Evolutionary conservation across 352 stramenopile genomes (phyloP).

Genomic region (Pythium dissotocum): DNA sequence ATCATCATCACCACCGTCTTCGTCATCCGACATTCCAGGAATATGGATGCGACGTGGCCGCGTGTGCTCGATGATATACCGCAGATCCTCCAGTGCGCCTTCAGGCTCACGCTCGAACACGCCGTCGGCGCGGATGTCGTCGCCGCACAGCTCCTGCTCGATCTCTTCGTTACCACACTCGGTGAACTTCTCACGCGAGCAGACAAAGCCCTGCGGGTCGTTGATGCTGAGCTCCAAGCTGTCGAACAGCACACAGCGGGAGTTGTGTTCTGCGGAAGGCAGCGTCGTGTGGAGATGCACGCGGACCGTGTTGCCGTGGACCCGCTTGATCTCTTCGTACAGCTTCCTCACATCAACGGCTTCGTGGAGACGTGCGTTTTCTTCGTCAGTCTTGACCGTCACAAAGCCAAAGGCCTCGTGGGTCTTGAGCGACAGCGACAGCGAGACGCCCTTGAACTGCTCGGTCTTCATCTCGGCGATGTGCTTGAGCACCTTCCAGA

Average conservation of each 20-base stretch:
- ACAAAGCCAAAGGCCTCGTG: conserved; percentile 16
- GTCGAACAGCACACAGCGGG: conserved; percentile 19
- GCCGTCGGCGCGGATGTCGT: conserved; percentile 10
- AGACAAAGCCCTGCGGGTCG: conserved; percentile 20
- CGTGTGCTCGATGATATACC: background rate
- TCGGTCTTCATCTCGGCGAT: conserved; percentile 13
- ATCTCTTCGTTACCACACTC: conserved; percentile 22
- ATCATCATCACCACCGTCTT: conserved; percentile 1
- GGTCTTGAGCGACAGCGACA: conserved; percentile 20
- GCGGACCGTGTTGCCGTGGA: conserved; percentile 10
- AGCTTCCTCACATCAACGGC: conserved; percentile 1
- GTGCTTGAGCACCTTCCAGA: conserved; percentile 19
- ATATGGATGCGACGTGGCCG: conserved; percentile 7
- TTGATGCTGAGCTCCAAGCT: conserved; percentile 27
- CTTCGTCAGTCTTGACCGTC: conserved; percentile 1
- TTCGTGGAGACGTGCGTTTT: conserved; percentile 15
- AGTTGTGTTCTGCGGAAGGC: conserved; percentile 5
- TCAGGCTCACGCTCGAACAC: conserved; percentile 16
- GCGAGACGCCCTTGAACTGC: conserved; percentile 9
- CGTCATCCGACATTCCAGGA: conserved; percentile 10
- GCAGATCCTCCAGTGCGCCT: conserved; percentile 12
- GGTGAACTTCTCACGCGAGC: conserved; percentile 16
- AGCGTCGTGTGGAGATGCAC: conserved; percentile 20
- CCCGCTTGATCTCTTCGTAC: conserved; percentile 11
- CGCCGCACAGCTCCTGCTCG: conserved; percentile 20